Conservation (phyloP, 2,329 filamentous ascomycete genomes). For the Trichocomaceae sp. region DNA sequence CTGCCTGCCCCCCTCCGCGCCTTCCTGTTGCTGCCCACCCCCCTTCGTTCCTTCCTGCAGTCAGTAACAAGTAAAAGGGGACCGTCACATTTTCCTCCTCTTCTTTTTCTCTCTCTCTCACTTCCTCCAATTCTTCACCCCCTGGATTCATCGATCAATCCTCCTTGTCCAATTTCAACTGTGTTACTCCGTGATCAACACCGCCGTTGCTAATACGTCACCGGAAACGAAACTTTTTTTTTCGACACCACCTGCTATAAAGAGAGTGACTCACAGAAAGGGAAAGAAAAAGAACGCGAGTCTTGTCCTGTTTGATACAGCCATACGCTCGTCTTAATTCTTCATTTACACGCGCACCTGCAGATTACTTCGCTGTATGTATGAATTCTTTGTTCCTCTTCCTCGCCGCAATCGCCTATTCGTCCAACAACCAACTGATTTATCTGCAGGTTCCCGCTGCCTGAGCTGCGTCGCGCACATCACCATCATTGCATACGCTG, state of each 20-base stretch:
- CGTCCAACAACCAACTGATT: slow-evolving; percentile 7
- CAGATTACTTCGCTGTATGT: slow-evolving; percentile 3
- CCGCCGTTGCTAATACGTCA: slow-evolving; percentile 1
- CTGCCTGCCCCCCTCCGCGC: background rate
- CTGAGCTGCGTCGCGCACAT: slow-evolving; percentile 7
- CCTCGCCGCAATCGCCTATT: slow-evolving; percentile 4
- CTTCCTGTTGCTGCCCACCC: background rate
- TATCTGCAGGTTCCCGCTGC: slow-evolving; percentile 11
- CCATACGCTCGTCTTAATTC: background rate
- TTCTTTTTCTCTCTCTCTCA: background rate
- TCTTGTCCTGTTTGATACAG: slow-evolving; percentile 1
- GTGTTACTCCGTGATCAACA: background rate
- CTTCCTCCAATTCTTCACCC: background rate
- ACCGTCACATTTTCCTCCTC: background rate
- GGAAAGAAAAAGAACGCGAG: background rate
- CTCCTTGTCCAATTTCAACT: background rate
- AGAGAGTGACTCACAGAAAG: slow-evolving; percentile 3
- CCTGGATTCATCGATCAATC: background rate
- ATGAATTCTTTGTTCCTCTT: background rate
- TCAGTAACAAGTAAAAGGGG: background rate
- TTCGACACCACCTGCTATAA: background rate
- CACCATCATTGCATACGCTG: background rate
- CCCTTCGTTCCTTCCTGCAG: background rate
- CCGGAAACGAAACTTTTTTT: slow-evolving; percentile 7
- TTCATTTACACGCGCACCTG: background rate